A percentile compares a stretch with the other conserved stretches of the same genome.
phyloP scores from a whole-genome alignment of 1,139 yeast species.

The Hansenula anomala region DNA sequence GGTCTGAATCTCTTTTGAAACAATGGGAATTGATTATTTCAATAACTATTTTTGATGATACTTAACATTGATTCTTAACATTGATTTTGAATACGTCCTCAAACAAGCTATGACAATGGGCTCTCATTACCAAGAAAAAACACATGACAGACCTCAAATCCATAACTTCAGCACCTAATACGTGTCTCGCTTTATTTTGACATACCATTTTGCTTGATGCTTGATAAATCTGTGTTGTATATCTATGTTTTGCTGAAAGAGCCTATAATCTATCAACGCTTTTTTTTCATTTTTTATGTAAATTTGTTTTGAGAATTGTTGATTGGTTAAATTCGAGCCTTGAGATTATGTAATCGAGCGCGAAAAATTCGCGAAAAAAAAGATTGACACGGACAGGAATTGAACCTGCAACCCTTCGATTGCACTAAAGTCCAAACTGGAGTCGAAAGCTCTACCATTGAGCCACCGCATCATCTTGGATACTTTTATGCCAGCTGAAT shows the following conservation, averaged over 20 bases:
- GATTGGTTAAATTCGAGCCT: conserved; percentile 16
- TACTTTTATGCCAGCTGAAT: background rate
- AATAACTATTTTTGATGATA: too few species aligned
- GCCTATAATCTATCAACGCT: background rate
- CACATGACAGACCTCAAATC: too few species aligned
- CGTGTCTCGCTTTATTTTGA: too few species aligned
- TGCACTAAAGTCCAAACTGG: conserved; percentile 44
- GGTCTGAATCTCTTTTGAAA: too few species aligned
- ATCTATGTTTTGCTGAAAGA: background rate
- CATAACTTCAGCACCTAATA: too few species aligned
- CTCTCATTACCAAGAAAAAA: too few species aligned
- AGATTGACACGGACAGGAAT: conserved; percentile 68
- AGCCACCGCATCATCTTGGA: conserved; percentile 61
- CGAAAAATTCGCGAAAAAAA: conserved; percentile 8
- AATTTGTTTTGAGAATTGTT: conserved; percentile 18
- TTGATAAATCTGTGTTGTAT: background rate
- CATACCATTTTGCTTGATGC: conserved; percentile 9
- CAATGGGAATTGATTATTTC: too few species aligned
- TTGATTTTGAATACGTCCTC: too few species aligned
- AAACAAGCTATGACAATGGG: too few species aligned
- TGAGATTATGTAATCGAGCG: too few species aligned
- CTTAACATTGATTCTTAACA: too few species aligned
- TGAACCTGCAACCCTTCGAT: conserved; percentile 76
- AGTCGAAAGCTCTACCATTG: conserved; percentile 88
- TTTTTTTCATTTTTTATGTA: conserved; percentile 16